These are phyloP conservation scores for Rhododendron mucronatum DNA, from an alignment of 148 eudicot genomes.

Conservation along the genomic window DNA sequence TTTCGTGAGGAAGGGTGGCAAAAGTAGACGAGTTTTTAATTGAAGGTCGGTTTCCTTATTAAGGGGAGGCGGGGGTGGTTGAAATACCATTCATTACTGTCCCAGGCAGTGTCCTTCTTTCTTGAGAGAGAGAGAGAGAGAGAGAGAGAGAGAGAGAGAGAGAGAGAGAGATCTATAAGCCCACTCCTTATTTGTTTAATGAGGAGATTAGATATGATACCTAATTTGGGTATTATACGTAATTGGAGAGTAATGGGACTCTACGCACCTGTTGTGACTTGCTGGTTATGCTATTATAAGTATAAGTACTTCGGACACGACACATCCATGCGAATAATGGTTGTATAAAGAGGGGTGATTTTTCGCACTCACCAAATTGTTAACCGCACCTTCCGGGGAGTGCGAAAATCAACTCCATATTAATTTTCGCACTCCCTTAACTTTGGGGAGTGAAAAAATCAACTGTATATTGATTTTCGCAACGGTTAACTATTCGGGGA, in stretches of 20 bases:
- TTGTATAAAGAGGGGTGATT: no score
- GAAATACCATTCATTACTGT: conserved; percentile 6
- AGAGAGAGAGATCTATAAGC: not conserved
- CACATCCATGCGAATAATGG: not conserved
- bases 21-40: conserved; percentile 2
- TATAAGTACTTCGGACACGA: not conserved
- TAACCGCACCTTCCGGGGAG: no score
- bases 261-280: not conserved
- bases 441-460: no score
- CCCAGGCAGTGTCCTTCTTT: not conserved
- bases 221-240: not conserved
- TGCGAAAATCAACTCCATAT: no score
- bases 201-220: not conserved
- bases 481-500: no score
- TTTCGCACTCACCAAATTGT: no score
- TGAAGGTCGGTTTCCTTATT: conserved; percentile 15
- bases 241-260: not conserved
- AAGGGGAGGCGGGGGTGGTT: conserved; percentile 14
- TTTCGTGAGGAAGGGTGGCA: not conserved
- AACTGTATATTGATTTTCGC: no score
- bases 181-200: not conserved
- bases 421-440: no score
- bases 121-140: not conserved
- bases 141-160: not conserved
- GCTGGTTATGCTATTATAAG: not conserved